Percentiles rank a stretch among this genome's conserved stretches.
Evolutionary conservation across 75 land plant genomes (phyloP).

Genomic region (Pinus tabuliformis): DNA sequence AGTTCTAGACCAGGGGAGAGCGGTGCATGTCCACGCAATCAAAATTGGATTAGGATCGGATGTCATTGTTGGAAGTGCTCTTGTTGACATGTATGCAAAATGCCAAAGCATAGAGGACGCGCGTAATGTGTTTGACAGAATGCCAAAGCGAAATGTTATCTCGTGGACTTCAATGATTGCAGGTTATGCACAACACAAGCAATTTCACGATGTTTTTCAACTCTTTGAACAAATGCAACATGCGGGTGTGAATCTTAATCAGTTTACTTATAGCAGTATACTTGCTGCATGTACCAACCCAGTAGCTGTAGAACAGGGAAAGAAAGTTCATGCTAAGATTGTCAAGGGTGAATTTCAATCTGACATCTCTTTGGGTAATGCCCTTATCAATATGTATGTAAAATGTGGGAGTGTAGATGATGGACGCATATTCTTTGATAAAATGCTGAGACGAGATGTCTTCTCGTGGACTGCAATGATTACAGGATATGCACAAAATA

Average conservation of each 20-base stretch:
- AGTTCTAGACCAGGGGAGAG: slow-evolving; percentile 31
- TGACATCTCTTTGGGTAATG: neutral
- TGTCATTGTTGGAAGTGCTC: slow-evolving; percentile 51
- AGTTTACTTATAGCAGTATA: too few relatives aligned
- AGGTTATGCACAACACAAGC: slow-evolving; percentile 11
- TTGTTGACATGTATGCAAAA: slow-evolving; percentile 74
- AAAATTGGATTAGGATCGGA: slow-evolving; percentile 32
- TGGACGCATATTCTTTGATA: neutral
- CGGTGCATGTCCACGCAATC: slow-evolving; percentile 37
- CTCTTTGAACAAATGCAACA: too few relatives aligned
- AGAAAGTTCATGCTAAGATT: too few relatives aligned
- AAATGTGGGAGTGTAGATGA: too few relatives aligned
- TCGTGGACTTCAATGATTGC: slow-evolving; percentile 69
- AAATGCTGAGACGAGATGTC: too few relatives aligned
- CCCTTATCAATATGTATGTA: neutral
- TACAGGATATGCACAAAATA: too few relatives aligned
- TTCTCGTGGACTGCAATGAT: too few relatives aligned
- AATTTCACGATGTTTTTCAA: too few relatives aligned
- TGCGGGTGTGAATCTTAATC: too few relatives aligned
- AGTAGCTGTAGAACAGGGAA: too few relatives aligned
- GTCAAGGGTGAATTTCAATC: too few relatives aligned
- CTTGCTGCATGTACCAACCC: too few relatives aligned
- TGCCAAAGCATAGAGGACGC: slow-evolving; percentile 49
- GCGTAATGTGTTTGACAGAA: slow-evolving; percentile 26
- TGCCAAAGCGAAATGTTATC: slow-evolving; percentile 43